phyloP scores from a whole-genome alignment of 768 basidiomycete species.

The Paxillus ammoniavirescens region DNA sequence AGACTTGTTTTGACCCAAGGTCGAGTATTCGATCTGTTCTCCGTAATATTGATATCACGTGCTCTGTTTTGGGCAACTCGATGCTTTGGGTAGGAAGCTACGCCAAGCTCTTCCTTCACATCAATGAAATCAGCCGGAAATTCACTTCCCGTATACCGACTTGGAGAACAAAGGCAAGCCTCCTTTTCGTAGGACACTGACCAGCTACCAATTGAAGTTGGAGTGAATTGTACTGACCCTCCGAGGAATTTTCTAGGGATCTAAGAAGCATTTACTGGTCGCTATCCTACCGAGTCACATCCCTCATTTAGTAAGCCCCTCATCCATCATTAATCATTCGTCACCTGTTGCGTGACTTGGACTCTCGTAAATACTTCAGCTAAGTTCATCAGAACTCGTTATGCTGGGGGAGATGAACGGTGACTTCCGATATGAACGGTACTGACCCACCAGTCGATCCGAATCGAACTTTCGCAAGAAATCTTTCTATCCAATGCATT shows the following conservation, averaged over 20 bases:
- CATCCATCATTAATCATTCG: conserved; percentile 1
- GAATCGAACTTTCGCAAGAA: background rate
- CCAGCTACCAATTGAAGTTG: conserved; percentile 4
- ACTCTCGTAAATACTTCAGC: no score
- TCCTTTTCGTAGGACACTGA: conserved; percentile 1
- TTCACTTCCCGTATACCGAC: conserved; percentile 4
- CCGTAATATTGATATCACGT: conserved; percentile 3
- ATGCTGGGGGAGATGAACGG: conserved; percentile 9
- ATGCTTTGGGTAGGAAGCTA: background rate
- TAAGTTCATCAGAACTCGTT: conserved; percentile 6
- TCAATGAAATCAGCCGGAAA: conserved; percentile 6
- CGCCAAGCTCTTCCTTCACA: conserved; percentile 1
- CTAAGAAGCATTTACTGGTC: background rate
- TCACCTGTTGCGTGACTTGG: background rate
- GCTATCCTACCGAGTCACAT: conserved; percentile 22
- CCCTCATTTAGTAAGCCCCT: conserved; percentile 15
- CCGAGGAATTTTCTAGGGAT: background rate
- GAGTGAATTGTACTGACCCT: background rate
- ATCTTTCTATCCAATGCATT: background rate
- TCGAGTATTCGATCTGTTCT: conserved; percentile 1
- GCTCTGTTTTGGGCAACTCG: background rate
- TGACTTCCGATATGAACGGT: conserved; percentile 1
- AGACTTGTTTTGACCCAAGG: background rate
- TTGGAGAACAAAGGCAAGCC: conserved; percentile 3
- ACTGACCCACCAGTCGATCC: conserved; percentile 2